phyloP scores from a whole-genome alignment of 2,329 filamentous ascomycete species.

The Talaromyces pinophilus region DNA sequence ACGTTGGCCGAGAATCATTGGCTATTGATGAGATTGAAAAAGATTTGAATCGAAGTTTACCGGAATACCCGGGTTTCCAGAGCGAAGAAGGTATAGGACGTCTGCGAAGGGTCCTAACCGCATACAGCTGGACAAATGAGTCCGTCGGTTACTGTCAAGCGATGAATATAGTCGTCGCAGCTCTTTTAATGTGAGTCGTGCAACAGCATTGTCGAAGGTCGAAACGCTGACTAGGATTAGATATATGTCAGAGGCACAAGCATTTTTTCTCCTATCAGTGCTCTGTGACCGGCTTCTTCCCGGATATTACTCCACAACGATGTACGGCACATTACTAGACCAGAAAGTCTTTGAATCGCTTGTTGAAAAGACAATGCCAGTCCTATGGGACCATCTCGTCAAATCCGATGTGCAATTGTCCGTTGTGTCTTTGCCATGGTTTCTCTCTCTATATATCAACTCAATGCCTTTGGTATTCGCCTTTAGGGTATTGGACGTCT shows the following conservation, averaged over 20 bases:
- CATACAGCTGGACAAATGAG: conserved; percentile 95
- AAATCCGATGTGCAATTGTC: conserved; percentile 96
- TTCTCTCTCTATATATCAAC: conserved; percentile 97
- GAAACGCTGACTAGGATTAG: conserved; percentile 42
- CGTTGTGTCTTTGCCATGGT: conserved; percentile 96
- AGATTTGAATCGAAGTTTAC: conserved; percentile 91
- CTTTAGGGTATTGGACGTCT: conserved; percentile 93
- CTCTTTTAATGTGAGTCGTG: conserved; percentile 73
- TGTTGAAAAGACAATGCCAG: conserved; percentile 98
- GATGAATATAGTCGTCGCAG: conserved; percentile 99
- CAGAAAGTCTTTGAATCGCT: conserved; percentile 97
- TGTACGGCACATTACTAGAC: conserved; percentile 96
- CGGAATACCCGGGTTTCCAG: conserved; percentile 96
- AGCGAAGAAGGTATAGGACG: conserved; percentile 92
- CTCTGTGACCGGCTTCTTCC: conserved; percentile 91
- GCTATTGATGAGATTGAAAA: conserved; percentile 99
- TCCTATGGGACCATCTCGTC: conserved; percentile 96
- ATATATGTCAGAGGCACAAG: conserved; percentile 95
- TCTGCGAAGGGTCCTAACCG: conserved; percentile 84
- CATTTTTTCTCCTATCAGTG: conserved; percentile 88
- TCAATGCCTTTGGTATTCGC: conserved; percentile 98
- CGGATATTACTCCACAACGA: conserved; percentile 97
- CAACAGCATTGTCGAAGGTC: neutral
- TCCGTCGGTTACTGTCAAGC: conserved; percentile 98
- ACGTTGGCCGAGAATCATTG: conserved; percentile 80